Conservation (phyloP, 768 basidiomycete genomes). For the Cantharellus cinnabarinus region DNA sequence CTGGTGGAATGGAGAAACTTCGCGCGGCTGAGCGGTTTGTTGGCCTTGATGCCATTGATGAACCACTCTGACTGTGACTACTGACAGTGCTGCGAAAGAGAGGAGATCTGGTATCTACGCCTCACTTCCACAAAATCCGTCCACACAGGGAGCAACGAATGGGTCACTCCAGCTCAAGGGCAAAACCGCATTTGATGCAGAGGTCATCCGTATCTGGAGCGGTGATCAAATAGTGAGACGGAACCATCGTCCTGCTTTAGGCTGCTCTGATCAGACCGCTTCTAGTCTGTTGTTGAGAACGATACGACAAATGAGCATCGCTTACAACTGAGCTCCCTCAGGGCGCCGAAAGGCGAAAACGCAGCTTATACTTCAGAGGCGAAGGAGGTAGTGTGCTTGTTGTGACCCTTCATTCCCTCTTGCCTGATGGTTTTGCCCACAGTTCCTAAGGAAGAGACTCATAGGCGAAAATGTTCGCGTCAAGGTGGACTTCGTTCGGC, state of each 20-base stretch:
- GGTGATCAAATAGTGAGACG: constrained; percentile 51
- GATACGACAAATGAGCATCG: constrained; percentile 57
- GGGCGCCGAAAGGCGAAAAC: constrained; percentile 69
- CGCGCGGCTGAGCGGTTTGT: constrained; percentile 53
- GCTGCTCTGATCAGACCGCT: background rate
- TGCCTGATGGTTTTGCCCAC: background rate
- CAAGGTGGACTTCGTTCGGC: constrained; percentile 77
- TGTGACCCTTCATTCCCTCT: background rate
- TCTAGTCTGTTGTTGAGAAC: constrained; percentile 47
- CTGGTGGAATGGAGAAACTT: constrained; percentile 73
- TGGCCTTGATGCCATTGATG: background rate
- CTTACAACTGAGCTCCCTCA: constrained; percentile 71
- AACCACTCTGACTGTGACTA: background rate
- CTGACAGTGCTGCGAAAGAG: constrained; percentile 37
- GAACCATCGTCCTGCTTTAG: background rate
- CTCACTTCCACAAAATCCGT: constrained; percentile 13
- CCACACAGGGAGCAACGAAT: constrained; percentile 23
- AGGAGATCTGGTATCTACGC: constrained; percentile 53
- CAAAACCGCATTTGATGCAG: constrained; percentile 41
- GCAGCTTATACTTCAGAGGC: constrained; percentile 81
- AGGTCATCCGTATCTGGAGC: constrained; percentile 75
- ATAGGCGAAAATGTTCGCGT: constrained; percentile 78
- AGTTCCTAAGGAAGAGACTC: constrained; percentile 70
- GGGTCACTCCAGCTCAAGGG: constrained; percentile 22
- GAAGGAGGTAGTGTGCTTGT: constrained; percentile 30